A percentile compares a stretch with the other conserved stretches of the same genome.
Evolutionary conservation across 179 eudicot genomes (phyloP).

Genomic region (Spinacia oleracea): DNA sequence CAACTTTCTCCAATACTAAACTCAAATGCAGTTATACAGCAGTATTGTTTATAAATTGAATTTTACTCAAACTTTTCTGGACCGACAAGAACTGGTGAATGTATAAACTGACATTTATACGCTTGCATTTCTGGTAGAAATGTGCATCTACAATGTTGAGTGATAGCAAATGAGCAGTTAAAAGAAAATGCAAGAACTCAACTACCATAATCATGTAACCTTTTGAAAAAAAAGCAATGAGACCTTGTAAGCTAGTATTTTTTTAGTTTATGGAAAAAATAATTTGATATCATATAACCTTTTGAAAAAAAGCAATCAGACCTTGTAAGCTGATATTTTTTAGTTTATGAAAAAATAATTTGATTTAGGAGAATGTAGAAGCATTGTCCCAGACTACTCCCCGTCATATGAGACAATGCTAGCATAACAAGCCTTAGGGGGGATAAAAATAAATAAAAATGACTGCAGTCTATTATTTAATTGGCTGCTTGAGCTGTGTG

Average conservation of each 20-base stretch:
- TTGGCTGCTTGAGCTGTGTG: slow-evolving; percentile 5
- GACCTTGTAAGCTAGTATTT: background rate
- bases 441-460: background rate
- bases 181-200: background rate
- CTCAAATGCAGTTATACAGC: background rate
- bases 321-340: background rate
- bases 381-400: background rate
- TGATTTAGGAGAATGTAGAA: background rate
- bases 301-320: background rate
- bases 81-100: background rate
- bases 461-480: slow-evolving; percentile 6
- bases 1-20: background rate
- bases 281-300: background rate
- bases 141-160: background rate
- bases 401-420: background rate
- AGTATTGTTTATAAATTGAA: background rate
- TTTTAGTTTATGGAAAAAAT: background rate
- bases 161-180: background rate
- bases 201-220: background rate
- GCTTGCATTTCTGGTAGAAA: background rate
- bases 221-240: background rate
- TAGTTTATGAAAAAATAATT: background rate
- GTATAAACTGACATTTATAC: background rate
- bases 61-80: background rate
- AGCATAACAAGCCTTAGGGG: background rate